Conservation (phyloP, 2,329 filamentous ascomycete species). For the Colletotrichum tanaceti region DNA sequence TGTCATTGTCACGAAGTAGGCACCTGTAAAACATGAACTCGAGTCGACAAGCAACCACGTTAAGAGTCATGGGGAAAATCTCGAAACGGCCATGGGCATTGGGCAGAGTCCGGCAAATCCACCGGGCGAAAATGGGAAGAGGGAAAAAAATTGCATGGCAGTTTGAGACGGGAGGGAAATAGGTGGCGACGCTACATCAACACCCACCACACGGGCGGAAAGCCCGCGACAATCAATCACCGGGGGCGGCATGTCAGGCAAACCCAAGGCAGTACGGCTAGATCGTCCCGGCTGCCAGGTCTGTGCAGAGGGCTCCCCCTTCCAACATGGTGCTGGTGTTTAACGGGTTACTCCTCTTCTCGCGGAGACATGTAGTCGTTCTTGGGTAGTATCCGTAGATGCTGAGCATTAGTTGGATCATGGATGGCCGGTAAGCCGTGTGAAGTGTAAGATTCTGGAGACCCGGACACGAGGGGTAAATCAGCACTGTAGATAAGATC, state of each 20-base stretch:
- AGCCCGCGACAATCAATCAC: constrained; percentile 27
- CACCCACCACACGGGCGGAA: constrained; percentile 12
- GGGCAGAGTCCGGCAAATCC: background rate
- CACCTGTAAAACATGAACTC: constrained; percentile 10
- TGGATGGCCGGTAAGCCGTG: background rate
- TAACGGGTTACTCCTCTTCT: background rate
- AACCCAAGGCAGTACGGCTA: constrained; percentile 17
- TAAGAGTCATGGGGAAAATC: background rate
- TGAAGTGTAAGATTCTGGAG: background rate
- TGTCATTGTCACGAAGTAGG: constrained; percentile 6
- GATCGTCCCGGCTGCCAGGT: constrained; percentile 27
- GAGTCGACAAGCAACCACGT: constrained; percentile 1
- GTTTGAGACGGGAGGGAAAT: constrained; percentile 26
- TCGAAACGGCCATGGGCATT: constrained; percentile 18
- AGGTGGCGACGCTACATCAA: constrained; percentile 30
- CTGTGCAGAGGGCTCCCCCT: constrained; percentile 12
- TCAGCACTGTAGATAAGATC: constrained; percentile 17
- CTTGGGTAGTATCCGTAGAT: too few relatives aligned
- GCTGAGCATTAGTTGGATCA: too few relatives aligned
- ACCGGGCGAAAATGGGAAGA: background rate
- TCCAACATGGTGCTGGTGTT: background rate
- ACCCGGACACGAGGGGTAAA: constrained; percentile 16
- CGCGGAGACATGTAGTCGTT: background rate
- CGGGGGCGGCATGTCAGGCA: background rate
- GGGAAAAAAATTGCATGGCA: constrained; percentile 18